Percentiles rank a stretch among this genome's conserved stretches.
Conservation (phyloP, 208 protist species). For the Kentomonas sorsogonicus region DNA sequence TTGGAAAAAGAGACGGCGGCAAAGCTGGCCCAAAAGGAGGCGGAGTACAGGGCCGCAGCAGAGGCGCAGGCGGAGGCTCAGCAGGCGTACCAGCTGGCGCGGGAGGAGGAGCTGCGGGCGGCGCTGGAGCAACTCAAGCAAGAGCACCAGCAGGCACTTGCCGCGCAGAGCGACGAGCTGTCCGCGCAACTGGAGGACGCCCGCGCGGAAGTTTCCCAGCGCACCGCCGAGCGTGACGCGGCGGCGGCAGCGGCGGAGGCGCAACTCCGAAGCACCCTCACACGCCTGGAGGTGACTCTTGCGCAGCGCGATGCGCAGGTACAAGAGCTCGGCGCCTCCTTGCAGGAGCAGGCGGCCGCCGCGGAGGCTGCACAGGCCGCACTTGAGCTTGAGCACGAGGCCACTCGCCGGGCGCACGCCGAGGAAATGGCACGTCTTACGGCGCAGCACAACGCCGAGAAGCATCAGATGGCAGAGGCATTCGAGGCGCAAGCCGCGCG, state of each 20-base stretch:
- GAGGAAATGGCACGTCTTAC: not conserved
- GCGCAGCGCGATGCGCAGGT: no score
- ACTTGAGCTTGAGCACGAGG: no score
- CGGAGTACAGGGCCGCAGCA: not conserved
- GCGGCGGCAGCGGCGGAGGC: no score
- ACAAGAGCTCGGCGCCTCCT: no score
- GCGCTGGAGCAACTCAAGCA: not conserved
- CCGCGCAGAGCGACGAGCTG: not conserved
- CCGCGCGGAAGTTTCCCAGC: not conserved
- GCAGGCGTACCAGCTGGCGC: not conserved
- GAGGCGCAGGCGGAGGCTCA: not conserved
- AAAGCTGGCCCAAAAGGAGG: not conserved
- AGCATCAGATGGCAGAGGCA: constrained; percentile 4
- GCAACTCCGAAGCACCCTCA: no score
- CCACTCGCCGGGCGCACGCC: not conserved
- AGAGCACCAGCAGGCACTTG: not conserved
- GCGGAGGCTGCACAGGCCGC: no score
- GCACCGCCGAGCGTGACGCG: no score
- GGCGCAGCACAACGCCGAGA: not conserved
- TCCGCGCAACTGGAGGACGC: not conserved
- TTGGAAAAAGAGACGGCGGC: not conserved
- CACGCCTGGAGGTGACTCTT: no score
- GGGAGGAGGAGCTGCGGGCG: not conserved
- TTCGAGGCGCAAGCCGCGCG: no score
- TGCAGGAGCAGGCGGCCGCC: no score